Base-by-base conservation (phyloP, 768 basidiomycete species). In the Cyclocybe cylindracea region DNA sequence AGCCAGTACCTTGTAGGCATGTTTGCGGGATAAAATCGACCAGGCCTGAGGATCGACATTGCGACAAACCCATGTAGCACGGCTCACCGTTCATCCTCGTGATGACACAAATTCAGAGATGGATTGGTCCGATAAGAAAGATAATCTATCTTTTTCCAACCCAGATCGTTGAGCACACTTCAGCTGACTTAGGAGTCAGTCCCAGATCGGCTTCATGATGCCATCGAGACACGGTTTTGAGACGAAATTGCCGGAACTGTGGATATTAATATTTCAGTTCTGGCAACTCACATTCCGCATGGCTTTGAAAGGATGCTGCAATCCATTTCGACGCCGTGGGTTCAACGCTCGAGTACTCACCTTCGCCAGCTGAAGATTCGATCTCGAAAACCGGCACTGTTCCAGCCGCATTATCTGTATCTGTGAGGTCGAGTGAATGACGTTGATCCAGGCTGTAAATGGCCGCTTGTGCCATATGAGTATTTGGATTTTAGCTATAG, bases 1-100 rank as follows among this genome's bases (percentile, higher is more conserved):
- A 94, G 91, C 70, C 93, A 94, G 68, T 95, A 95, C 67, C 79
- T 97, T 39, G 94, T 97, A 52, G 93, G 91, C 58, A 94, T 95
- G 86, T 96, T 92, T 74, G 87, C 89, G 56, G 89, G 85, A 59
- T 88, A 53, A 61, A 59, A 48, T 57, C 57, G 39, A 43, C 46
- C 38, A 48, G 51, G 32, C 44, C 48, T 47, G 42, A 50, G 45
- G 57, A 50, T 55, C 48, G 53, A 32, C 55, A 54, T 47, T 48
- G 35, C 52, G 51, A 57, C 60, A 58, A 44, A 46, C 46, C 51
- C 46, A 47, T 57, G 53, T 48, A 36, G 41, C 57, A 39, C 38
- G 36, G 46, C 53, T 44, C 44, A 46, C 41, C 43, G 37, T 48
- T 19, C 51, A 54, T 54, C 42, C 39, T 53, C 54, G 33, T 50